Evolutionary conservation across 192 early-diverging fungal species (phyloP).

Genomic region (Irineochytrium annulatum): DNA sequence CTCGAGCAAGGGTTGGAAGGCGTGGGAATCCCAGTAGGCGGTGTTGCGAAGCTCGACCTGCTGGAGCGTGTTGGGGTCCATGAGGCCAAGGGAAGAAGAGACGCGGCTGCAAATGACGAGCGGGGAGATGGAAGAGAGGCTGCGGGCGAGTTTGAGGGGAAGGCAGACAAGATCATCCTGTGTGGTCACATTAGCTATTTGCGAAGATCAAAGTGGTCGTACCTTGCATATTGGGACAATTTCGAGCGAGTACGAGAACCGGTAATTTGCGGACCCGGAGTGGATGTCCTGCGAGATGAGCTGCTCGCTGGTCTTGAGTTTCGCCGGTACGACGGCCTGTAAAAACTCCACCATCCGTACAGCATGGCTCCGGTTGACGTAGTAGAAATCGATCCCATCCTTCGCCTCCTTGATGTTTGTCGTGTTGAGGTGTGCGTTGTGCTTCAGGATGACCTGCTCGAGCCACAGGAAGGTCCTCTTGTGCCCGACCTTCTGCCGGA

Average conservation of each 20-base stretch:
- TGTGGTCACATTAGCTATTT: too few species aligned
- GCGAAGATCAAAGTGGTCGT: background rate
- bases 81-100: constrained; percentile 77
- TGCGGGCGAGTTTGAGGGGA: constrained; percentile 77
- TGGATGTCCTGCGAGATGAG: constrained; percentile 96
- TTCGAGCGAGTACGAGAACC: constrained; percentile 95
- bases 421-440: constrained; percentile 94
- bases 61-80: constrained; percentile 91
- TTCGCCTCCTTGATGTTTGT: constrained; percentile 96
- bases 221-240: constrained; percentile 89
- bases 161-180: constrained; percentile 88
- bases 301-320: constrained; percentile 89
- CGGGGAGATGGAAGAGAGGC: constrained; percentile 79
- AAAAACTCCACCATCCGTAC: constrained; percentile 97
- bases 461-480: constrained; percentile 98
- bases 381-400: constrained; percentile 98
- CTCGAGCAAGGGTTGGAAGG: constrained; percentile 72
- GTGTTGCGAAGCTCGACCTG: constrained; percentile 70
- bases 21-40: constrained; percentile 82
- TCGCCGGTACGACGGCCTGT: constrained; percentile 74
- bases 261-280: constrained; percentile 85
- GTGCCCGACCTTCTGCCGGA: constrained; percentile 94
- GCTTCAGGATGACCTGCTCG: constrained; percentile 97
- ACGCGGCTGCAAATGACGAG: constrained; percentile 81
- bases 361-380: constrained; percentile 80